Conservation (phyloP, 1,284 basidiomycete species). For the Ceratorhiza oryzae-sativae region DNA sequence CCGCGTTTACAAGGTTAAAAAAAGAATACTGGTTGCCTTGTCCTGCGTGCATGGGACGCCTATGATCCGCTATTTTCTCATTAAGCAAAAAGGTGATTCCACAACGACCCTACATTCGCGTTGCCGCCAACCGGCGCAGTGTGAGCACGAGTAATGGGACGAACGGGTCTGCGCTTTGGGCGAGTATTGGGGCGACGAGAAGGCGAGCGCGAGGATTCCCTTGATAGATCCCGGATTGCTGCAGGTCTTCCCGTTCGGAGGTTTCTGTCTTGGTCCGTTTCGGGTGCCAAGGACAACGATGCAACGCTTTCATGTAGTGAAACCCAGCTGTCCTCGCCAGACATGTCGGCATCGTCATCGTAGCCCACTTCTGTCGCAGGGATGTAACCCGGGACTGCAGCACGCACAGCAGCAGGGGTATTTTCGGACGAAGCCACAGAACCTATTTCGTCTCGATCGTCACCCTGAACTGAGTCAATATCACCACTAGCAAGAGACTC, state of each 20-base stretch:
- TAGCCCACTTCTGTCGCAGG: conserved; percentile 18
- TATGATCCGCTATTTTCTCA: conserved; percentile 2
- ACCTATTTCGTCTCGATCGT: not conserved
- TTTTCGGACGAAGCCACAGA: conserved; percentile 5
- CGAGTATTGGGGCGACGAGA: conserved; percentile 35
- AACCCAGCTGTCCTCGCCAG: conserved; percentile 32
- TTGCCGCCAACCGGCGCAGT: conserved; percentile 2
- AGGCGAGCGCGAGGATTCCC: conserved; percentile 35
- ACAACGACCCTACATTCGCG: conserved; percentile 24
- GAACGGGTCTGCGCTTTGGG: conserved; percentile 29
- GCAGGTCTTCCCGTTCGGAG: conserved; percentile 25
- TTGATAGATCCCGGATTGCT: conserved; percentile 21
- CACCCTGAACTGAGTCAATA: conserved; percentile 26
- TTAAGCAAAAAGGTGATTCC: conserved; percentile 38
- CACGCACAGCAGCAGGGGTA: conserved; percentile 7
- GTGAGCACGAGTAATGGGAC: conserved; percentile 6
- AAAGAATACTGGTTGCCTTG: not conserved
- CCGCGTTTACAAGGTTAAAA: not conserved
- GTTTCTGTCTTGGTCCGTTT: conserved; percentile 16
- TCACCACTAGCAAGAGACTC: conserved; percentile 34
- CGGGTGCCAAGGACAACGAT: conserved; percentile 27
- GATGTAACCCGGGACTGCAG: conserved; percentile 7
- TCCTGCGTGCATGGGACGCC: not conserved
- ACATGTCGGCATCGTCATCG: conserved; percentile 29
- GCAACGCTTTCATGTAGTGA: conserved; percentile 35